Conservation (phyloP, 1,284 basidiomycete genomes). For the Sporisorium exsertum region DNA sequence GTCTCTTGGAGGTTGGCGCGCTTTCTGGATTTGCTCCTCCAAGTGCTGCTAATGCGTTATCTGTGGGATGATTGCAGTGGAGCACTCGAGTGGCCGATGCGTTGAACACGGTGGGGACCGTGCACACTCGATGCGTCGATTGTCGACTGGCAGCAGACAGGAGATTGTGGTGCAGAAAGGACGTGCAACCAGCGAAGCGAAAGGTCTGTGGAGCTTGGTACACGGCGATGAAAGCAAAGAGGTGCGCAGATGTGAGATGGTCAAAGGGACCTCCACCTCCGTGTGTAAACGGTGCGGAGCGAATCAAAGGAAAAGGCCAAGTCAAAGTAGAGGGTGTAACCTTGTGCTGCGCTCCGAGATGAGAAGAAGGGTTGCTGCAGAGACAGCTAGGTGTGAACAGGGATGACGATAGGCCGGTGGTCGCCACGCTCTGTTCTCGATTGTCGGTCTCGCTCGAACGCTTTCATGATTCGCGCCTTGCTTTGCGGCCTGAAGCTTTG, state of each 20-base stretch:
- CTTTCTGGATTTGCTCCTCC: neutral
- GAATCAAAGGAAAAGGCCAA: neutral
- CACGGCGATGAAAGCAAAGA: neutral
- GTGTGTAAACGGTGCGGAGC: neutral
- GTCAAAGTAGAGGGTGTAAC: neutral
- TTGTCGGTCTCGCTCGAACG: neutral
- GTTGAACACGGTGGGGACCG: neutral
- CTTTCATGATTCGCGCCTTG: neutral
- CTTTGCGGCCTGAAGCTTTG: neutral
- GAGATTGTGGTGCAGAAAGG: neutral
- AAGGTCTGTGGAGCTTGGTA: no score
- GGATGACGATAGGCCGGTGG: neutral
- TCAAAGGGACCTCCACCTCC: constrained; percentile 8
- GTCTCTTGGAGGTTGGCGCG: neutral
- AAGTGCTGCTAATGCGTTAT: neutral
- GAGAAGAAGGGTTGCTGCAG: constrained; percentile 5
- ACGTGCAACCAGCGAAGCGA: neutral
- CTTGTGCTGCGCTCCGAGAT: constrained; percentile 7
- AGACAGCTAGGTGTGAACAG: neutral
- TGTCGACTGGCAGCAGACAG: neutral
- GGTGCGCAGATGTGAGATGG: neutral
- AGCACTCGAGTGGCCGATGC: neutral
- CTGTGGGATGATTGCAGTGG: neutral
- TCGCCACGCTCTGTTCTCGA: neutral
- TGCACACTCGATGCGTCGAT: constrained; percentile 3